A percentile compares a stretch with the other conserved stretches of the same genome.
These are phyloP conservation scores for Ambrosia trifida DNA, from an alignment of 129 eudicot genomes.

Conservation along the genomic window DNA sequence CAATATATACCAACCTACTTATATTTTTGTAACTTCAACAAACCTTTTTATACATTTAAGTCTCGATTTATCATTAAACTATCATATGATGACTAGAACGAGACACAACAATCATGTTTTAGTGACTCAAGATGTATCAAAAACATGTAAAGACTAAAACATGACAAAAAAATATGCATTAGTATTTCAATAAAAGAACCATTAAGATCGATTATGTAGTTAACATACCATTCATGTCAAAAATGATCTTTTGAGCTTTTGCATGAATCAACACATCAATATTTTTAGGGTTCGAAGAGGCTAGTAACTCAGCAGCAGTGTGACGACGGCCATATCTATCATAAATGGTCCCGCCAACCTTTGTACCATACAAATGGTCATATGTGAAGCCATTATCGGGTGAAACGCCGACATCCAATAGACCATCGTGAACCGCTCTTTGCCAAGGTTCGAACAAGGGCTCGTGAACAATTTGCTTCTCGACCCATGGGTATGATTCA, in stretches of 20 bases:
- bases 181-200: too few species aligned
- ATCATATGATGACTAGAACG: too few species aligned
- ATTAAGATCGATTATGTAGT: background rate
- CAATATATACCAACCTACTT: too few species aligned
- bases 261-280: slow-evolving; percentile 73
- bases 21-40: background rate
- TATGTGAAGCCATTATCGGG: slow-evolving; percentile 84
- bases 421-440: slow-evolving; percentile 63
- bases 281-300: slow-evolving; percentile 59
- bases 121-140: too few species aligned
- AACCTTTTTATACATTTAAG: background rate
- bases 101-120: too few species aligned
- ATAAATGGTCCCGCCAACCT: slow-evolving; percentile 87
- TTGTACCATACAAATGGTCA: slow-evolving; percentile 91
- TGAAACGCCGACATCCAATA: slow-evolving; percentile 66
- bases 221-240: slow-evolving; percentile 57
- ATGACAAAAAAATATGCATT: too few species aligned
- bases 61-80: background rate
- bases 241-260: slow-evolving; percentile 61
- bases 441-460: slow-evolving; percentile 73
- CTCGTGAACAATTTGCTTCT: slow-evolving; percentile 64
- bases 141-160: too few species aligned
- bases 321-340: slow-evolving; percentile 73
- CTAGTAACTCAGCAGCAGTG: slow-evolving; percentile 81
- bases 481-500: slow-evolving; percentile 84